phyloP scores from a whole-genome alignment of 805 yeast genomes.

The Cyberlindnera mycetangii region DNA sequence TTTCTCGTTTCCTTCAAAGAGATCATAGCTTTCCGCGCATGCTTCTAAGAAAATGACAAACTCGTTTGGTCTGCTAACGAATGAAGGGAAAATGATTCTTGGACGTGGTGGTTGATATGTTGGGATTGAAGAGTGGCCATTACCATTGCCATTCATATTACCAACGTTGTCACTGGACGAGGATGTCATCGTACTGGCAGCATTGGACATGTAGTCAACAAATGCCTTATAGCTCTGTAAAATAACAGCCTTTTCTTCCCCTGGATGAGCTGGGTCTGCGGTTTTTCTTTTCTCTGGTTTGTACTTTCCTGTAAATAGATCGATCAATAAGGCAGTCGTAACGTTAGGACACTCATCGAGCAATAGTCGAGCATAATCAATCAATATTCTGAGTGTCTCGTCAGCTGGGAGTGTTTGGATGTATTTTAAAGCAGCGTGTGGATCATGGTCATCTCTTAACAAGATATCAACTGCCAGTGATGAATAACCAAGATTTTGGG shows the following conservation, averaged over 20 bases:
- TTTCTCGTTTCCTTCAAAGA: constrained; percentile 61
- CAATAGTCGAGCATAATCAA: constrained; percentile 61
- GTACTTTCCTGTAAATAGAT: constrained; percentile 86
- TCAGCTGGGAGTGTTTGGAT: constrained; percentile 68
- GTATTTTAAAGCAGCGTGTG: constrained; percentile 57
- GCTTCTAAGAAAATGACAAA: constrained; percentile 93
- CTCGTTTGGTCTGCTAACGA: constrained; percentile 80
- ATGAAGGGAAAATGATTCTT: constrained; percentile 78
- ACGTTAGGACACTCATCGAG: constrained; percentile 71
- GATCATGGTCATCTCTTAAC: constrained; percentile 60
- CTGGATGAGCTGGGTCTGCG: constrained; percentile 19
- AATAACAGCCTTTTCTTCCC: constrained; percentile 24
- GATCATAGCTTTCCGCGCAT: constrained; percentile 73
- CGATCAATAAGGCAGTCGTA: constrained; percentile 77
- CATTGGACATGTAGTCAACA: constrained; percentile 48
- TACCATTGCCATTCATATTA: constrained; percentile 8
- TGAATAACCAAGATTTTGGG: constrained; percentile 70
- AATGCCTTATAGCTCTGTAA: constrained; percentile 57
- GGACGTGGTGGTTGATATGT: constrained; percentile 93
- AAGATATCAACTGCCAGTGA: constrained; percentile 73
- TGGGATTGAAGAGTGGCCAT: constrained; percentile 33
- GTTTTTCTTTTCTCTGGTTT: constrained; percentile 36
- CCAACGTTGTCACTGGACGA: constrained; percentile 16
- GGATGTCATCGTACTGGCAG: constrained; percentile 25
- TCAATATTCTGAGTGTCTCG: constrained; percentile 70